A percentile compares a stretch with the other conserved stretches of the same genome.
These are phyloP conservation scores for Phoenix roebelenii DNA, from an alignment of 176 grass and related monocot species.

Conservation along the genomic window DNA sequence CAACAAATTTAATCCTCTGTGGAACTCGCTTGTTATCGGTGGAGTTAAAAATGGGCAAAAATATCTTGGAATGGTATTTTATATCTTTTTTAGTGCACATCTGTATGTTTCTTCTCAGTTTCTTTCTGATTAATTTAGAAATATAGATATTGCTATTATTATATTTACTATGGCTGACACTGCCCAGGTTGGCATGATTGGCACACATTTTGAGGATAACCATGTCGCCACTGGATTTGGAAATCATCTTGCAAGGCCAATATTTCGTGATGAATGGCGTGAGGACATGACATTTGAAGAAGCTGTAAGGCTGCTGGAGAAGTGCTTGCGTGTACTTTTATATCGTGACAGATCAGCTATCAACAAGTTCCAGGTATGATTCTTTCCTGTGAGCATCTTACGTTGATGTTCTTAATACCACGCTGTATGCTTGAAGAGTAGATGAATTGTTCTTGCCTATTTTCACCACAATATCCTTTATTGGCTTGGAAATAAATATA, in stretches of 20 bases:
- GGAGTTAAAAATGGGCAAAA: constrained; percentile 95
- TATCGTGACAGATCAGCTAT: constrained; percentile 96
- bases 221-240: constrained; percentile 98
- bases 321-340: constrained; percentile 87
- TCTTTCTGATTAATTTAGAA: too few species aligned
- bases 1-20: constrained; percentile 97
- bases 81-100: too few species aligned
- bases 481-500: too few species aligned
- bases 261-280: constrained; percentile 86
- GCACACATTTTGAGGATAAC: constrained; percentile 95
- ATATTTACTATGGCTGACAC: neutral
- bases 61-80: constrained; percentile 88
- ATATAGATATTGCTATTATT: neutral
- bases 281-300: constrained; percentile 96
- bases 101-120: too few species aligned
- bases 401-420: too few species aligned
- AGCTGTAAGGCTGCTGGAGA: constrained; percentile 94
- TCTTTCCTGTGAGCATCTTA: neutral
- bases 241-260: constrained; percentile 90
- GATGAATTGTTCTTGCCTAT: too few species aligned
- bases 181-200: constrained; percentile 90
- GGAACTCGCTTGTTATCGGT: constrained; percentile 89
- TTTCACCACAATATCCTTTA: too few species aligned
- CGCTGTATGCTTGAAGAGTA: too few species aligned
- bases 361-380: constrained; percentile 94